Evolutionary conservation across 2,329 filamentous ascomycete genomes (phyloP).

Genomic region (Fusarium sp.): DNA sequence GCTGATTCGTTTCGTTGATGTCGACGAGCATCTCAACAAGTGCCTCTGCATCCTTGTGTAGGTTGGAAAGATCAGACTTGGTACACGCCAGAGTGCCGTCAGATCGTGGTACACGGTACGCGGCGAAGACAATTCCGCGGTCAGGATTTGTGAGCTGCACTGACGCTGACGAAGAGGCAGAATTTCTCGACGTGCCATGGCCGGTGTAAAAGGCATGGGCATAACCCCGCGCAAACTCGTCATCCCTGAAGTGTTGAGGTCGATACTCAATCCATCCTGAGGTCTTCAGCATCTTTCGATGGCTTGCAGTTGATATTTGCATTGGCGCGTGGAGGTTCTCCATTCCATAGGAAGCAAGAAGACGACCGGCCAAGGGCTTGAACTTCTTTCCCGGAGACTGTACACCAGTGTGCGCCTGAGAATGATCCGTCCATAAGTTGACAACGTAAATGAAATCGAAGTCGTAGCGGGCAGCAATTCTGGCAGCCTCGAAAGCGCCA

Average conservation of each 20-base stretch:
- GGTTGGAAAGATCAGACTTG: constrained; percentile 56
- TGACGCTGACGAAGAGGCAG: constrained; percentile 43
- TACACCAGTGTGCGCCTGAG: constrained; percentile 7
- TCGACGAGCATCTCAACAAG: constrained; percentile 65
- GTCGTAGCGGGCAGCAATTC: constrained; percentile 66
- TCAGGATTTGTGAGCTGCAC: constrained; percentile 50
- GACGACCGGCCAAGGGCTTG: constrained; percentile 57
- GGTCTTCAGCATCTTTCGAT: constrained; percentile 61
- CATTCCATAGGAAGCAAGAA: constrained; percentile 66
- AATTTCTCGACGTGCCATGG: constrained; percentile 46
- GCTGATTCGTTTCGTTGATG: constrained; percentile 56
- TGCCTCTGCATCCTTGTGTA: constrained; percentile 62
- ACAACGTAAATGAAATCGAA: constrained; percentile 70
- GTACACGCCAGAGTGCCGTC: constrained; percentile 51
- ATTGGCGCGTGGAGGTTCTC: constrained; percentile 63
- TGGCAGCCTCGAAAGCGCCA: constrained; percentile 65
- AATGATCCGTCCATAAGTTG: constrained; percentile 63
- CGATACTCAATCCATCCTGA: constrained; percentile 66
- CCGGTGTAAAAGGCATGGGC: constrained; percentile 64
- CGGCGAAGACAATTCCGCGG: constrained; percentile 67
- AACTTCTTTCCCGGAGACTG: constrained; percentile 19
- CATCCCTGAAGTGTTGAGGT: constrained; percentile 53
- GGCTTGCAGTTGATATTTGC: constrained; percentile 61
- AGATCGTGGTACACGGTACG: constrained; percentile 61
- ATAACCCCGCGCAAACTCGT: constrained; percentile 64